Evolutionary conservation across 768 basidiomycete species (phyloP).

Genomic region (Tricholoma flavovirens): DNA sequence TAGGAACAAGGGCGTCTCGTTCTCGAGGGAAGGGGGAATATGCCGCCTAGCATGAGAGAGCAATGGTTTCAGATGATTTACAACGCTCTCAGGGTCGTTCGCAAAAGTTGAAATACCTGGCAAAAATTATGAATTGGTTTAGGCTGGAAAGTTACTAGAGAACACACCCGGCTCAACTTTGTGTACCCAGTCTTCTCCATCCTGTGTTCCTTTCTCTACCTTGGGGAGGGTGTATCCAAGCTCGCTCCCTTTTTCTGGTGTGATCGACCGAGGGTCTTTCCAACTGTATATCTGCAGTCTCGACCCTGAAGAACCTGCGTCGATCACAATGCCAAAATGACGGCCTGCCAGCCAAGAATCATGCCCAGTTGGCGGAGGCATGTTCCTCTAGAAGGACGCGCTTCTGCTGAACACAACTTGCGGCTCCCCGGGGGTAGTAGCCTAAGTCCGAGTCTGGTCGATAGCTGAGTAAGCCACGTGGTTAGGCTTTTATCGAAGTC

Average conservation of each 20-base stretch:
- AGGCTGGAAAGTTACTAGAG: not conserved
- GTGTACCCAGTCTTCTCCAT: slow-evolving; percentile 78
- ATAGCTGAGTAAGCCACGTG: too few relatives aligned
- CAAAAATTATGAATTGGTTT: not conserved
- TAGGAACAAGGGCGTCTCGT: slow-evolving; percentile 85
- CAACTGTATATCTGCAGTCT: slow-evolving; percentile 96
- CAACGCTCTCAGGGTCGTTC: slow-evolving; percentile 62
- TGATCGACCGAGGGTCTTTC: slow-evolving; percentile 65
- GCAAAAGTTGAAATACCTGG: slow-evolving; percentile 85
- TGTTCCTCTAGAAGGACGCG: slow-evolving; percentile 19
- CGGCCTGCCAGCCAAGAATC: slow-evolving; percentile 76
- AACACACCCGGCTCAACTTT: slow-evolving; percentile 91
- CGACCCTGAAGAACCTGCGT: slow-evolving; percentile 97
- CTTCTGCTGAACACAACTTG: not conserved
- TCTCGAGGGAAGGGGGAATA: slow-evolving; percentile 82
- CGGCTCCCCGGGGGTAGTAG: not conserved
- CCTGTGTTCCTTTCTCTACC: slow-evolving; percentile 86
- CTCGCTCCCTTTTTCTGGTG: slow-evolving; percentile 45
- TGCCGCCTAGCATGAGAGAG: slow-evolving; percentile 75
- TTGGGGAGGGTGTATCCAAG: slow-evolving; percentile 61
- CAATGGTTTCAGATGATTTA: slow-evolving; percentile 73
- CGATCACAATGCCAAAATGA: slow-evolving; percentile 91
- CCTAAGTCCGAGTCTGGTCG: too few relatives aligned
- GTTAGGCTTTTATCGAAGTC: too few relatives aligned
- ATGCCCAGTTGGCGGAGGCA: slow-evolving; percentile 70